Percentiles rank a stretch among this genome's conserved stretches.
phyloP scores from a whole-genome alignment of 2,329 filamentous ascomycete species.

The Didymosphaeria variabile region DNA sequence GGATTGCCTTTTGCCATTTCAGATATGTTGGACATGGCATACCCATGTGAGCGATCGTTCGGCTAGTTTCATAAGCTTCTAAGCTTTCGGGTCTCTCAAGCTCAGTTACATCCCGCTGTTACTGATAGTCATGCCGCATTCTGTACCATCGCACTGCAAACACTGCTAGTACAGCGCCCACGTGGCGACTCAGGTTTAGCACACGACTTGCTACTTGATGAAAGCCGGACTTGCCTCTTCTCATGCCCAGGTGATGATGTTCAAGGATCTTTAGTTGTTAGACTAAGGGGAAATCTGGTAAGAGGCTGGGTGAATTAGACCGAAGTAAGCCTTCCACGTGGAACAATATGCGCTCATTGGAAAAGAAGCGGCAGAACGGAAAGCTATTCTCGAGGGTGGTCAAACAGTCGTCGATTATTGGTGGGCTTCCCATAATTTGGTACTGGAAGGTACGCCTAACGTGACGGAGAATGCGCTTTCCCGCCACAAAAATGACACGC shows the following conservation, averaged over 20 bases:
- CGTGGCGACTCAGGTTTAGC: too few species aligned
- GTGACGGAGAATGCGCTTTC: slow-evolving; percentile 7
- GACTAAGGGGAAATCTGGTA: too few species aligned
- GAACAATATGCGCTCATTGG: background rate
- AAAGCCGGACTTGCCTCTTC: too few species aligned
- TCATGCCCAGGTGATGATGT: too few species aligned
- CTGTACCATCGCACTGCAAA: too few species aligned
- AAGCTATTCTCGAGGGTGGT: background rate
- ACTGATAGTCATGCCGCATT: too few species aligned
- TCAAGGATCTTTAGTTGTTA: too few species aligned
- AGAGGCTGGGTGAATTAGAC: too few species aligned
- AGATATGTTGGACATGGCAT: background rate
- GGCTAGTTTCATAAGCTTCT: background rate
- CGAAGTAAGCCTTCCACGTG: background rate
- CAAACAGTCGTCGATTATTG: background rate
- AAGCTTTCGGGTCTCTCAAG: background rate
- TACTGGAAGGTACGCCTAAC: slow-evolving; percentile 2
- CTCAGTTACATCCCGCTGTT: too few species aligned
- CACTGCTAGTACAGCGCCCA: too few species aligned
- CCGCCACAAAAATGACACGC: background rate
- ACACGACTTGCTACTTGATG: too few species aligned
- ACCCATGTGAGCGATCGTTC: background rate
- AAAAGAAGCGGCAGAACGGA: too few species aligned
- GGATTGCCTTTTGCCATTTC: background rate
- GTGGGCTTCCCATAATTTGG: background rate